Percentiles rank a stretch among this genome's conserved stretches.
Evolutionary conservation across 2,329 filamentous ascomycete genomes (phyloP).

Genomic region (Fusarium sp.): DNA sequence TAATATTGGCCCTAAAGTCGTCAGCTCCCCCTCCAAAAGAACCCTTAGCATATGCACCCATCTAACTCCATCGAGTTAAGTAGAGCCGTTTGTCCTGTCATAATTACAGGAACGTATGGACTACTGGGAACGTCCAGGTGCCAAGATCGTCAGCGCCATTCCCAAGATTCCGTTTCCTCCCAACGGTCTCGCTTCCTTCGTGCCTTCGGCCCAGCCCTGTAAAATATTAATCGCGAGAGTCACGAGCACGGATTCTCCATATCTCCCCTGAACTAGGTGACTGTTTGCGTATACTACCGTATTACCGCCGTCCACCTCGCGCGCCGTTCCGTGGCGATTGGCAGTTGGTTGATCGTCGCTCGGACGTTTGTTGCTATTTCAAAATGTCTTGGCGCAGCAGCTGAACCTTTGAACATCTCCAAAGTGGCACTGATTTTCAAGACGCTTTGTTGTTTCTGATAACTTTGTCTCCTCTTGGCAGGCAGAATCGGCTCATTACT

Average conservation of each 20-base stretch:
- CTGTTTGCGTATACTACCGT: not conserved
- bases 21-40: slow-evolving; percentile 24
- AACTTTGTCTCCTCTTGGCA: not conserved
- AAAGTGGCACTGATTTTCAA: not conserved
- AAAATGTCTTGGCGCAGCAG: slow-evolving; percentile 1
- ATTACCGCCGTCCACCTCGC: not conserved
- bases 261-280: slow-evolving; percentile 2
- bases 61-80: slow-evolving; percentile 28
- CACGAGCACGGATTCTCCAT: slow-evolving; percentile 3
- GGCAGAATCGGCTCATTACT: not conserved
- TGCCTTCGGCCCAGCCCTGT: slow-evolving; percentile 9
- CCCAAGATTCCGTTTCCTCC: not conserved
- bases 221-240: not conserved
- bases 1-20: slow-evolving; percentile 1
- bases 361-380: slow-evolving; percentile 11
- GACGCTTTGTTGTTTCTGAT: not conserved
- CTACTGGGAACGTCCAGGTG: not conserved
- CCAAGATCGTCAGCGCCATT: not conserved
- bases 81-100: slow-evolving; percentile 11
- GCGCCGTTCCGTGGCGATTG: slow-evolving; percentile 29
- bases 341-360: slow-evolving; percentile 10
- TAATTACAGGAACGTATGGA: not conserved
- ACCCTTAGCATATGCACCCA: slow-evolving; percentile 1
- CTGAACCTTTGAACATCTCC: not conserved
- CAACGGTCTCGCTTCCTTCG: slow-evolving; percentile 18